These are phyloP conservation scores for Fusarium sp. DNA, from an alignment of 2,329 filamentous ascomycete species.

Conservation along the genomic window DNA sequence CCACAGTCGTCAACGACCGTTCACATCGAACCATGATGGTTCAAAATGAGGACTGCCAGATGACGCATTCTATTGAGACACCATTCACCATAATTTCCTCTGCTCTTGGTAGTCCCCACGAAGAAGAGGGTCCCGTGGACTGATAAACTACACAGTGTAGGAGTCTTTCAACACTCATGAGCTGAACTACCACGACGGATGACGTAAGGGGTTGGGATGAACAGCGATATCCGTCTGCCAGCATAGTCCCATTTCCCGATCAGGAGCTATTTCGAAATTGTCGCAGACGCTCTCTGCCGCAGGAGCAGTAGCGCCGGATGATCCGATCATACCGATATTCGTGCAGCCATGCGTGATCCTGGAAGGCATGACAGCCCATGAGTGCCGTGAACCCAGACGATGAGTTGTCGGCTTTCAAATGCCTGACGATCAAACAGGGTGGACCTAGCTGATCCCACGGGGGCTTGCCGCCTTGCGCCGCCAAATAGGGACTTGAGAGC, in stretches of 20 bases:
- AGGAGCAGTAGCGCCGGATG: conserved; percentile 34
- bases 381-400: conserved; percentile 25
- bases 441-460: conserved; percentile 37
- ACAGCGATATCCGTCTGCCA: conserved; percentile 7
- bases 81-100: conserved; percentile 10
- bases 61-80: conserved; percentile 41
- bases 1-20: conserved; percentile 18
- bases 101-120: conserved; percentile 17
- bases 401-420: conserved; percentile 40
- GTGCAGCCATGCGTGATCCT: conserved; percentile 18
- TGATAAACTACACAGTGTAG: not conserved
- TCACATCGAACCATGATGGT: conserved; percentile 8
- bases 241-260: conserved; percentile 31
- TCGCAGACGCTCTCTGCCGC: conserved; percentile 17
- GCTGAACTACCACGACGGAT: conserved; percentile 14
- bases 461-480: conserved; percentile 16
- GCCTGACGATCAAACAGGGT: conserved; percentile 43
- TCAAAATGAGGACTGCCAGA: conserved; percentile 11
- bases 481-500: conserved; percentile 14
- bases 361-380: conserved; percentile 30
- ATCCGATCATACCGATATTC: conserved; percentile 34
- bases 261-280: conserved; percentile 29
- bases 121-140: conserved; percentile 21
- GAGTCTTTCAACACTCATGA: conserved; percentile 1
- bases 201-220: conserved; percentile 41